phyloP scores from a whole-genome alignment of 2,329 filamentous ascomycete genomes.

The Pezicula radicicola region DNA sequence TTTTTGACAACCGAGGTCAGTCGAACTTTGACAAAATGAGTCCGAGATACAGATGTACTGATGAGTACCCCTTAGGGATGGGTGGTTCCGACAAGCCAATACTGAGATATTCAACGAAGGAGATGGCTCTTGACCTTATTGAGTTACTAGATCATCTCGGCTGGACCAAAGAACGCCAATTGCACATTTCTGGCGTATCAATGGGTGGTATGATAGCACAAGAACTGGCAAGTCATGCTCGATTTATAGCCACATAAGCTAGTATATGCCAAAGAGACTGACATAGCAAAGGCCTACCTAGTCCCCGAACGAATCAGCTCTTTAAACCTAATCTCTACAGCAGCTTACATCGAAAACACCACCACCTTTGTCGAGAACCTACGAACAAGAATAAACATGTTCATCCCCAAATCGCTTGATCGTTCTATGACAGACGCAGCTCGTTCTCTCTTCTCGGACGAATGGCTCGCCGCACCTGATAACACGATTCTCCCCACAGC shows the following conservation, averaged over 20 bases:
- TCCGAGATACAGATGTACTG: not conserved
- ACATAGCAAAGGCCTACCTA: slow-evolving; percentile 36
- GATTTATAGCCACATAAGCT: slow-evolving; percentile 1
- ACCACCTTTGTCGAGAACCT: slow-evolving; percentile 64
- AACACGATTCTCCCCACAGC: slow-evolving; percentile 45
- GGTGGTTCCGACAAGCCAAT: slow-evolving; percentile 76
- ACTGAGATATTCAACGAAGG: slow-evolving; percentile 74
- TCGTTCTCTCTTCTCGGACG: slow-evolving; percentile 59
- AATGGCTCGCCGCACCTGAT: slow-evolving; percentile 64
- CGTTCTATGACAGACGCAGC: slow-evolving; percentile 63
- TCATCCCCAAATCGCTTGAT: slow-evolving; percentile 70
- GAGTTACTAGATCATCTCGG: slow-evolving; percentile 68
- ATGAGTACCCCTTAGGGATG: slow-evolving; percentile 45
- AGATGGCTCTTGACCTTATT: slow-evolving; percentile 77
- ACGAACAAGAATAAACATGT: slow-evolving; percentile 48
- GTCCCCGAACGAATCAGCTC: slow-evolving; percentile 50
- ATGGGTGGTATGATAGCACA: slow-evolving; percentile 94
- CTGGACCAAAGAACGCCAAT: slow-evolving; percentile 57
- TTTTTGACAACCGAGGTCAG: slow-evolving; percentile 74
- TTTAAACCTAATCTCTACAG: slow-evolving; percentile 60
- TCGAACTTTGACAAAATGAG: not conserved
- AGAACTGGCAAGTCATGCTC: slow-evolving; percentile 55
- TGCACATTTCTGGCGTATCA: slow-evolving; percentile 74
- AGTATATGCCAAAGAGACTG: not conserved
- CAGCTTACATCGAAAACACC: slow-evolving; percentile 58